A percentile compares a stretch with the other conserved stretches of the same genome.
These are phyloP conservation scores for Tilletia indica DNA, from an alignment of 1,284 basidiomycete genomes.

Conservation along the genomic window DNA sequence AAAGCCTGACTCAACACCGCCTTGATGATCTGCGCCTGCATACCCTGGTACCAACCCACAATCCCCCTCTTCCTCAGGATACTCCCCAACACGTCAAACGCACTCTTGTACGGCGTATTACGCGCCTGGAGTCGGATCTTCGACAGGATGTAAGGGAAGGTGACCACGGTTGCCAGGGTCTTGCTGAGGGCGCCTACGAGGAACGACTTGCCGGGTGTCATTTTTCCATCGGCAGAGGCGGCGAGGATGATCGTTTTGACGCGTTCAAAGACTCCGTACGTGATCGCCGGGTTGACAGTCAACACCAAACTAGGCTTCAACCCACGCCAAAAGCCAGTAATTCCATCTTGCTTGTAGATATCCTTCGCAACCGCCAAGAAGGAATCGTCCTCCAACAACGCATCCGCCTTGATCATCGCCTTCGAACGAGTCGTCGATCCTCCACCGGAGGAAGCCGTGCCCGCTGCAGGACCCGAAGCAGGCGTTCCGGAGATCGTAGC, in stretches of 20 bases:
- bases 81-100: conserved; percentile 71
- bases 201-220: conserved; percentile 80
- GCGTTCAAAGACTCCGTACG: conserved; percentile 87
- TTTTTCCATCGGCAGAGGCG: conserved; percentile 64
- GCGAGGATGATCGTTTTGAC: conserved; percentile 68
- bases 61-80: conserved; percentile 66
- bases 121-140: conserved; percentile 93
- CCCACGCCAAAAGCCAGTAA: conserved; percentile 89
- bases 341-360: conserved; percentile 87
- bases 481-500: not conserved
- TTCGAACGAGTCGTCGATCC: not conserved
- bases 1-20: conserved; percentile 77
- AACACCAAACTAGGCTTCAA: conserved; percentile 88
- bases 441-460: conserved; percentile 17
- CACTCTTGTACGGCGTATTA: conserved; percentile 64
- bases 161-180: conserved; percentile 75
- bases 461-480: conserved; percentile 3
- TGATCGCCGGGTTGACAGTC: conserved; percentile 93
- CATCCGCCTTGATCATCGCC: not conserved
- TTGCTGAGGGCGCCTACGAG: conserved; percentile 89
- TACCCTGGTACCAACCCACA: conserved; percentile 92
- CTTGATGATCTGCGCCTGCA: conserved; percentile 85
- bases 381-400: conserved; percentile 37
- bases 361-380: conserved; percentile 78
- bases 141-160: conserved; percentile 71